Conservation (phyloP, 768 basidiomycete species). For the Suillus americanus region DNA sequence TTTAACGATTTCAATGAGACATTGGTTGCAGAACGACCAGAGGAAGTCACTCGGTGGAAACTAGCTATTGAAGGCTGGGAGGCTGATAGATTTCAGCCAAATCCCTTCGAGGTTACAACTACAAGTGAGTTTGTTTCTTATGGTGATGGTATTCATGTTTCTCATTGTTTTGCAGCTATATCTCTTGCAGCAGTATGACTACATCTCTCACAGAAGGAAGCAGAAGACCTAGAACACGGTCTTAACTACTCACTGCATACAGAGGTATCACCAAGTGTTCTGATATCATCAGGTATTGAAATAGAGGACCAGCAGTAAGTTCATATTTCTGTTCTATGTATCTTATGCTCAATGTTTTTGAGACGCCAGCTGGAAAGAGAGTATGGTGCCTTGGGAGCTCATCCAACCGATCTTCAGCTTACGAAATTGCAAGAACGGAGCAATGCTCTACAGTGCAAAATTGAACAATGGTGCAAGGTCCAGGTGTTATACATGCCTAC, state of each 20-base stretch:
- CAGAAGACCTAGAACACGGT: background rate
- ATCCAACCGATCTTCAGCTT: conserved; percentile 30
- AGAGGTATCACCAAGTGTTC: conserved; percentile 9
- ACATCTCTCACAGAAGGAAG: conserved; percentile 12
- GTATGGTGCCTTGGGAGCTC: conserved; percentile 10
- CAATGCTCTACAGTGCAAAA: conserved; percentile 21
- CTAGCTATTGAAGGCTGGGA: conserved; percentile 23
- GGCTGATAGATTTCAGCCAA: conserved; percentile 15
- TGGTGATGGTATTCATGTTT: too few species aligned
- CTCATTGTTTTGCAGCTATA: background rate
- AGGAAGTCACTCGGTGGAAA: conserved; percentile 13
- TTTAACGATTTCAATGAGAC: background rate
- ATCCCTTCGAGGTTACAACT: conserved; percentile 22
- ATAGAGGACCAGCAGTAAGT: conserved; percentile 18
- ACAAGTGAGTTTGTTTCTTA: background rate
- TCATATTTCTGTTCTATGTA: background rate
- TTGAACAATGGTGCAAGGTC: conserved; percentile 29
- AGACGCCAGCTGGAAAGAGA: too few species aligned
- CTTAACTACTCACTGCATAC: conserved; percentile 3
- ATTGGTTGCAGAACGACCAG: background rate
- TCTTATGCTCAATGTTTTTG: too few species aligned
- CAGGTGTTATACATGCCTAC: conserved; percentile 32
- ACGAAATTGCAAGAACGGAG: conserved; percentile 28
- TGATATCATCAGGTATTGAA: conserved; percentile 14
- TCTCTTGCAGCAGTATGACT: conserved; percentile 7